Evolutionary conservation across 352 stramenopile species (phyloP).

Genomic region (Phytophthora macrochlamydospora): DNA sequence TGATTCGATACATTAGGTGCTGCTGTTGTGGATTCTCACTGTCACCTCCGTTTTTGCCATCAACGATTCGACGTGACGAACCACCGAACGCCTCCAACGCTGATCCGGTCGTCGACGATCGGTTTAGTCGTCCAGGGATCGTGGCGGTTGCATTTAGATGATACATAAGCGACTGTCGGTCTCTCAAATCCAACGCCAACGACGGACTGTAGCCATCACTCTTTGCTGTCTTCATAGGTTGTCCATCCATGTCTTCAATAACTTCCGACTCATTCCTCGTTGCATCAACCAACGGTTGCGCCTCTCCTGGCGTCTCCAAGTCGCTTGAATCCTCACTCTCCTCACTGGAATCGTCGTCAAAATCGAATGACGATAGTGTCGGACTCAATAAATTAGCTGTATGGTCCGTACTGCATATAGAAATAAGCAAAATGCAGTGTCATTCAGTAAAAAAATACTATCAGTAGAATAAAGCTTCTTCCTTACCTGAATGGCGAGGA

Average conservation of each 20-base stretch:
- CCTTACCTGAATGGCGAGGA: constrained; percentile 53
- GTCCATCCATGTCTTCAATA: constrained; percentile 3
- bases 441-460: not conserved
- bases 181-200: constrained; percentile 28
- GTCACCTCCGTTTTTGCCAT: constrained; percentile 25
- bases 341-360: constrained; percentile 77
- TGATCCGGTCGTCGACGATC: constrained; percentile 67
- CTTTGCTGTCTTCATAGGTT: constrained; percentile 8
- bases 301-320: constrained; percentile 4
- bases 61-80: constrained; percentile 24
- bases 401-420: constrained; percentile 40
- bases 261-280: constrained; percentile 23
- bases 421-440: not conserved
- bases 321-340: constrained; percentile 23
- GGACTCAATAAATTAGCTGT: constrained; percentile 75
- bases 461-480: not conserved
- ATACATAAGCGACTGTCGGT: constrained; percentile 39
- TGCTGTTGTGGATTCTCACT: constrained; percentile 43
- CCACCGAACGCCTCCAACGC: constrained; percentile 30
- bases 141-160: constrained; percentile 19
- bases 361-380: constrained; percentile 86
- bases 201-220: constrained; percentile 19
- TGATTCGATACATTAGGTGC: constrained; percentile 78
- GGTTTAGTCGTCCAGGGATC: constrained; percentile 39
- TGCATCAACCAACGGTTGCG: constrained; percentile 15